Base-by-base conservation (phyloP, 2,329 filamentous ascomycete species). In the Claviceps pazoutovae region DNA sequence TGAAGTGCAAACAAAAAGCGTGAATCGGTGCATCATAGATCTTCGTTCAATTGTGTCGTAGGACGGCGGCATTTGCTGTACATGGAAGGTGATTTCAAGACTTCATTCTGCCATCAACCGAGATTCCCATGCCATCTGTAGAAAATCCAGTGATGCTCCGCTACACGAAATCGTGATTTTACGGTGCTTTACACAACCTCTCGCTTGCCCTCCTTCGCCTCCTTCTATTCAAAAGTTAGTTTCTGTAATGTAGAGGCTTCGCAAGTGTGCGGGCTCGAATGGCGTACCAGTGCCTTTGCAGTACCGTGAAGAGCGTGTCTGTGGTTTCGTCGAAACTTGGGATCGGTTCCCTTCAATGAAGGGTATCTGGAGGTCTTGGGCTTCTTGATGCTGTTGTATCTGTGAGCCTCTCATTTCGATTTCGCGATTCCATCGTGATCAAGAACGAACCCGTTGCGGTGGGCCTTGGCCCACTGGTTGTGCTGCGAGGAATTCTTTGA, bases 401-500 rank as follows among this genome's bases (percentile, higher is more conserved):
- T 7, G 51, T 59, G 65, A 44, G 53, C 34, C 17, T 41, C 30
- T 41, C 8, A 44, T 45, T 30, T 37, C 26, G 2, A 23, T 26
- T 17, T 50, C 16, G 41, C 19, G 34, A 41, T 42, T 8, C 21
- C 44, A 41, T 42, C 48, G 49, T 16, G 16, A 23, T 17, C 4
- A 47, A 54, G 46, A 58, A 78, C 84, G 67, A 85, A 96, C 91
- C 93, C 93, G 82, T 98, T 98, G 72, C 86, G 84, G 85, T 98
- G 93, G 78, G 89, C 90, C 87, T 98, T 98, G 80, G 86, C 86
- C 74, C 82, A 83, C 84, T 93, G 86, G 79, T 96, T 96, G 80
- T 96, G 89, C 82, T 97, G 91, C 69, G 91, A 96, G 78, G 88
- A 94, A 85, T 97, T 97, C 89, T 97, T 97, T 68, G 93, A 97